A percentile compares a stretch with the other conserved stretches of the same genome.
phyloP scores from a whole-genome alignment of 169 alveolate species.

The Plasmodium cynomolgi region DNA sequence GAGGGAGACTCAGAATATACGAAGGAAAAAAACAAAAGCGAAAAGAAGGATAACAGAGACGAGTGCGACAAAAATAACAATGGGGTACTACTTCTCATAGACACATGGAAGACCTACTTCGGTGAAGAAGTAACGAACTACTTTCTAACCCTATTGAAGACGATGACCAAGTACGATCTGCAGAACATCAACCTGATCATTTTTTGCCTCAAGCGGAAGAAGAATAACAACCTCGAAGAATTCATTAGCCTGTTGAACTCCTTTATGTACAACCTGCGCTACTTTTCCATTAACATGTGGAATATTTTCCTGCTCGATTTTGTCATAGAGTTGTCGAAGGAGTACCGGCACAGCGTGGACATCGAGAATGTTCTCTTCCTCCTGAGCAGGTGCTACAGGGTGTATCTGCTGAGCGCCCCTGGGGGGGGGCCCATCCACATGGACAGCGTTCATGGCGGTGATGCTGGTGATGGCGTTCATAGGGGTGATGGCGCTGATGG shows the following conservation, averaged over 20 bases:
- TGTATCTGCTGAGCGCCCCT: constrained; percentile 10
- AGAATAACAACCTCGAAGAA: constrained; percentile 46
- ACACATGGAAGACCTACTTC: constrained; percentile 14
- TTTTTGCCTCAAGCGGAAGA: constrained; percentile 34
- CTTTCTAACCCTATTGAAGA: constrained; percentile 11
- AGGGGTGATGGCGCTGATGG: background rate
- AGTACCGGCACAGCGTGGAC: constrained; percentile 14
- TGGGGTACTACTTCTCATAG: constrained; percentile 32
- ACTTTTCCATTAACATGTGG: constrained; percentile 44
- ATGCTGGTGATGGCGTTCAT: background rate
- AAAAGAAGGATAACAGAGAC: background rate
- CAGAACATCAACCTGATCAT: constrained; percentile 17
- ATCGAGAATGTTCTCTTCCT: constrained; percentile 33
- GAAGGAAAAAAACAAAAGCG: background rate
- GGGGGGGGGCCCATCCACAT: background rate
- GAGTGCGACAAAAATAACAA: constrained; percentile 54
- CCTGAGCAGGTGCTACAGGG: constrained; percentile 43
- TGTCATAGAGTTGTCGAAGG: constrained; percentile 33
- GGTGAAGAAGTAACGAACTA: constrained; percentile 15
- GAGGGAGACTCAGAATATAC: background rate
- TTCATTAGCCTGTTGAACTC: constrained; percentile 14
- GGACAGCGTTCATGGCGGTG: background rate
- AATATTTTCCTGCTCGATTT: constrained; percentile 55
- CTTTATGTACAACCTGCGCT: constrained; percentile 54
- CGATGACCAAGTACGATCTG: constrained; percentile 54